These are phyloP conservation scores for Corymbia citriodora DNA, from an alignment of 441 rosid genomes.

Conservation along the genomic window DNA sequence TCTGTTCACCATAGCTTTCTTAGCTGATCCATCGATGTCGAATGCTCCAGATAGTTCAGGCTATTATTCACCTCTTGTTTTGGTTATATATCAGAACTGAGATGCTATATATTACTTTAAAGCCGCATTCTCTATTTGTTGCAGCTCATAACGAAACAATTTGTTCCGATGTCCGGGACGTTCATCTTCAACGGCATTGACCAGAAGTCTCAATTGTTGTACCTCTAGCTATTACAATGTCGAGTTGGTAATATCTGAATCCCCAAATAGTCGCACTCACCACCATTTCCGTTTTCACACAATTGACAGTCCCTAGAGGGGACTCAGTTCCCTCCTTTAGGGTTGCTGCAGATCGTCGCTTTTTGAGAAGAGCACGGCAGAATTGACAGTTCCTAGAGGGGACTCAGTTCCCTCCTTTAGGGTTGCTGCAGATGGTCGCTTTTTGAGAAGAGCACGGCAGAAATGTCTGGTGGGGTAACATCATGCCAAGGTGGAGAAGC, in stretches of 20 bases:
- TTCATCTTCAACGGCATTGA: constrained; percentile 86
- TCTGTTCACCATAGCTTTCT: background rate
- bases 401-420: background rate
- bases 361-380: background rate
- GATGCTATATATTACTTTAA: background rate
- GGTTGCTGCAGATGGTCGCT: background rate
- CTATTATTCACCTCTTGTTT: background rate
- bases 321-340: background rate
- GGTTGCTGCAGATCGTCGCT: background rate
- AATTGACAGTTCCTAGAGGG: background rate
- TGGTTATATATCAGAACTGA: background rate
- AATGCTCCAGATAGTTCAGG: background rate
- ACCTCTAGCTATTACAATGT: constrained; percentile 22
- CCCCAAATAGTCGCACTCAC: constrained; percentile 6
- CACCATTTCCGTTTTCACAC: background rate
- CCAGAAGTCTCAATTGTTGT: constrained; percentile 76
- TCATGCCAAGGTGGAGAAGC: background rate
- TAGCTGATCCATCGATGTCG: background rate
- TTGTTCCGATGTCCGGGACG: constrained; percentile 88
- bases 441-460: background rate
- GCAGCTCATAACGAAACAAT: constrained; percentile 90
- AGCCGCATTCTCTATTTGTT: background rate
- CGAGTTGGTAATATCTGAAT: background rate
- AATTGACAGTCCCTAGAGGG: background rate
- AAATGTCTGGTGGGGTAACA: background rate